phyloP scores from a whole-genome alignment of 2,329 filamentous ascomycete species.

The Talaromyces sp. region DNA sequence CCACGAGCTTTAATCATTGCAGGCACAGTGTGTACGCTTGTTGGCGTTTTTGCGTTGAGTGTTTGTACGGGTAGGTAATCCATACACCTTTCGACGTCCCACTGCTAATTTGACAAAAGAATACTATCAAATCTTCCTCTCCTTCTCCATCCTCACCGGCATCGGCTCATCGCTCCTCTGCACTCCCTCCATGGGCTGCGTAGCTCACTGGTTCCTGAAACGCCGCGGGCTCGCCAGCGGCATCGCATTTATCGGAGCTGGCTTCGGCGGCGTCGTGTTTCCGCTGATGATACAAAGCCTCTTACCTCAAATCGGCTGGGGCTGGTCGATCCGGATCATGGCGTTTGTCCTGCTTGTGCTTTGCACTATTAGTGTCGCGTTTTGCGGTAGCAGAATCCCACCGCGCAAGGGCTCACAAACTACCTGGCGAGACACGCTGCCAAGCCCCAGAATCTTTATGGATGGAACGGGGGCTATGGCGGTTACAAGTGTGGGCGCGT shows the following conservation, averaged over 20 bases:
- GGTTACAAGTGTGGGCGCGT: constrained; percentile 15
- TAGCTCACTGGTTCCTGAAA: constrained; percentile 30
- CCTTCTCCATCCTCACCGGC: constrained; percentile 34
- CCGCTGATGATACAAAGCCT: constrained; percentile 25
- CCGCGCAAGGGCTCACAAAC: constrained; percentile 9
- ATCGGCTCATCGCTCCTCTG: constrained; percentile 32
- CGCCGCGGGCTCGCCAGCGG: constrained; percentile 29
- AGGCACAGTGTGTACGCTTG: constrained; percentile 15
- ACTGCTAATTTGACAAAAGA: constrained; percentile 9
- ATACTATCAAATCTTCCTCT: constrained; percentile 40
- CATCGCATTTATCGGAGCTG: constrained; percentile 26
- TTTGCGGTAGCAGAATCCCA: constrained; percentile 13
- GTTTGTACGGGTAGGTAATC: constrained; percentile 16
- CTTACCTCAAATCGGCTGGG: constrained; percentile 25
- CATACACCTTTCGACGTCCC: neutral
- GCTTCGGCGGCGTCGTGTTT: constrained; percentile 27
- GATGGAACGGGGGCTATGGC: constrained; percentile 13
- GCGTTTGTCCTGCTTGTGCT: constrained; percentile 30
- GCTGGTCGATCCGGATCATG: constrained; percentile 32
- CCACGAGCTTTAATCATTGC: constrained; percentile 17
- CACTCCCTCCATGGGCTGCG: constrained; percentile 26
- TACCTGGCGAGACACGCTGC: constrained; percentile 16
- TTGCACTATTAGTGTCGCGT: constrained; percentile 18
- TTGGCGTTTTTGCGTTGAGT: constrained; percentile 15
- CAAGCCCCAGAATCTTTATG: constrained; percentile 16